Evolutionary conservation across 2,329 filamentous ascomycete species (phyloP).

Genomic region (Xylariaceae sp.): DNA sequence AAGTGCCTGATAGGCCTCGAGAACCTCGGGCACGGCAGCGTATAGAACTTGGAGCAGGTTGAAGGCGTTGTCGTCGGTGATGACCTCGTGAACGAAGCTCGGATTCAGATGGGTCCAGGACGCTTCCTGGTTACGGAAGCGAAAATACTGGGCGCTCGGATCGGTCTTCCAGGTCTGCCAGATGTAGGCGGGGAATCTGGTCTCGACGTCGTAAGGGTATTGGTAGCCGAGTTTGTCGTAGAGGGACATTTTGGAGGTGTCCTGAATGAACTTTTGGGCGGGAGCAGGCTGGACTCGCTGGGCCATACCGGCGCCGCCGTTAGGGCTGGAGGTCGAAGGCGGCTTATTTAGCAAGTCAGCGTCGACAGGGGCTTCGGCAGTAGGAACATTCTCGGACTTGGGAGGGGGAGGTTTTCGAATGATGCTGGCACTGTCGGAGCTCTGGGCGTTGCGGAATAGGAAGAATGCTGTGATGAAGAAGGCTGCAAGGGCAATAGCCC

Average conservation of each 20-base stretch:
- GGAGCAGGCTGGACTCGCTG: constrained; percentile 32
- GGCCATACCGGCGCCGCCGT: constrained; percentile 7
- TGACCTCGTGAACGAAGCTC: constrained; percentile 91
- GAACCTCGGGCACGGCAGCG: constrained; percentile 72
- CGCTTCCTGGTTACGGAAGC: constrained; percentile 78
- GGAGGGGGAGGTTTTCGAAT: constrained; percentile 26
- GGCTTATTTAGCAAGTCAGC: constrained; percentile 16
- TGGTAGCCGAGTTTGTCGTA: constrained; percentile 84
- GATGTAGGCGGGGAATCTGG: constrained; percentile 93
- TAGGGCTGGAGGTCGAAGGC: constrained; percentile 19
- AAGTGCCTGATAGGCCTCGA: constrained; percentile 70
- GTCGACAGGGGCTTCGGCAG: too few relatives aligned
- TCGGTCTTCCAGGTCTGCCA: constrained; percentile 98
- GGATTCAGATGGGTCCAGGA: constrained; percentile 87
- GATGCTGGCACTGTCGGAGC: constrained; percentile 23
- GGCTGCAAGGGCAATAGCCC: constrained; percentile 30
- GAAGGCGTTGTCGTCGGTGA: constrained; percentile 82
- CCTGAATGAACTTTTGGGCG: constrained; percentile 61
- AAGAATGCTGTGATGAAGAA: constrained; percentile 34
- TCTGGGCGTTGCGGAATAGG: constrained; percentile 32
- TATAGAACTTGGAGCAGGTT: constrained; percentile 84
- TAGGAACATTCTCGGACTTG: constrained; percentile 23
- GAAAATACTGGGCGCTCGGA: constrained; percentile 72
- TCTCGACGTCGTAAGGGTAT: constrained; percentile 85
- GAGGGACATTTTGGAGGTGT: constrained; percentile 68